phyloP scores from a whole-genome alignment of 768 basidiomycete genomes.

The Psilocybe tampanensis region DNA sequence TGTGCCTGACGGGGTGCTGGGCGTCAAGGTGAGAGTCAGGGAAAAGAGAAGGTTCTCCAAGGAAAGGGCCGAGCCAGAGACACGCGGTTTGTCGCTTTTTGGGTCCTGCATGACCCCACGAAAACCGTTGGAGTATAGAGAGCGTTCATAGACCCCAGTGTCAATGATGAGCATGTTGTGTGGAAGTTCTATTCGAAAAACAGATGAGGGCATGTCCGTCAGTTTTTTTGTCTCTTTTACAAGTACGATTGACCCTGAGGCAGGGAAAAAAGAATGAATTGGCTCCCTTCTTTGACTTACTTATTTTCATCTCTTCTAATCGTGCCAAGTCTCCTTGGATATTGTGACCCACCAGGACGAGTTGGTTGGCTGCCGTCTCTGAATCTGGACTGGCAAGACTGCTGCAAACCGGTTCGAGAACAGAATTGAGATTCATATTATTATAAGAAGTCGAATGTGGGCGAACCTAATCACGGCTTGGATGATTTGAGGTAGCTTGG shows the following conservation, averaged over 20 bases:
- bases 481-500: conserved; percentile 70
- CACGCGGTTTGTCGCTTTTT: conserved; percentile 53
- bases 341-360: conserved; percentile 73
- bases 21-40: conserved; percentile 41
- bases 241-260: conserved; percentile 5
- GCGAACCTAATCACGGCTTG: conserved; percentile 72
- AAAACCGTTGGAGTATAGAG: conserved; percentile 57
- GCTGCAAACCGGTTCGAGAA: conserved; percentile 38
- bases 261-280: conserved; percentile 3
- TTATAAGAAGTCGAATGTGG: not conserved
- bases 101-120: conserved; percentile 66
- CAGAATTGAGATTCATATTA: not conserved
- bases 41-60: conserved; percentile 66
- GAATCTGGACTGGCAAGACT: conserved; percentile 78
- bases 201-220: too few species aligned
- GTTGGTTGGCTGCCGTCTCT: conserved; percentile 66
- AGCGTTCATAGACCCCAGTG: conserved; percentile 62
- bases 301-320: conserved; percentile 80
- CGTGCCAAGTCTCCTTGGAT: conserved; percentile 56
- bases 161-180: conserved; percentile 74
- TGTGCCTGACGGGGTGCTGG: conserved; percentile 12
- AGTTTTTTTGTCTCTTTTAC: not conserved
- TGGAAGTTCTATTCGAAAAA: conserved; percentile 60
- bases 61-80: conserved; percentile 56
- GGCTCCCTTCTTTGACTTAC: conserved; percentile 59